phyloP scores from a whole-genome alignment of 2,329 filamentous ascomycete species.

The Aspergillus floridensis region DNA sequence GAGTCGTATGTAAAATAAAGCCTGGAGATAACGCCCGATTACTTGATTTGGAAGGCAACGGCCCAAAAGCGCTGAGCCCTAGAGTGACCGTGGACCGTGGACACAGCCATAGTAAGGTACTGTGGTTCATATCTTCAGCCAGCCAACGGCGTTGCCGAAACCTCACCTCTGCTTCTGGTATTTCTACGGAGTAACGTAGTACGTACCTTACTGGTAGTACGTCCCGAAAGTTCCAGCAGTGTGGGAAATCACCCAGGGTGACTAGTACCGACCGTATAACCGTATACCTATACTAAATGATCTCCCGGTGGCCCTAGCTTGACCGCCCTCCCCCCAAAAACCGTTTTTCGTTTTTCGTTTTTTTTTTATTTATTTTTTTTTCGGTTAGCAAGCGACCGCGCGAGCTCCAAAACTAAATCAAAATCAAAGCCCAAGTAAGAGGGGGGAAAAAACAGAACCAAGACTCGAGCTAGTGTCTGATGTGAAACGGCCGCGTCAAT shows the following conservation, averaged over 20 bases:
- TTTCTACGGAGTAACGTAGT: too few relatives aligned
- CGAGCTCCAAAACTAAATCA: too few relatives aligned
- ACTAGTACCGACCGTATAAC: neutral
- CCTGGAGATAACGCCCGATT: too few relatives aligned
- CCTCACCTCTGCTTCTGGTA: too few relatives aligned
- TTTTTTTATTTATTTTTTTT: neutral
- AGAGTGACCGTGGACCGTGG: too few relatives aligned
- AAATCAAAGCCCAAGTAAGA: too few relatives aligned
- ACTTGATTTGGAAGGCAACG: neutral
- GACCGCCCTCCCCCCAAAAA: neutral
- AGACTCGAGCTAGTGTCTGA: constrained; percentile 9
- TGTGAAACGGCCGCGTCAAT: constrained; percentile 16
- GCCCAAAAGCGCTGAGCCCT: neutral
- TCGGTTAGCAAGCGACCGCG: constrained; percentile 7
- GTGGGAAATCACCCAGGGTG: neutral
- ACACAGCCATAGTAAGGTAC: neutral
- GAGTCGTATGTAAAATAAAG: too few relatives aligned
- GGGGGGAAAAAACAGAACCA: neutral
- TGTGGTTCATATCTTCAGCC: neutral
- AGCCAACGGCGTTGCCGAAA: neutral
- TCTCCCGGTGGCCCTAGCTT: constrained; percentile 14
- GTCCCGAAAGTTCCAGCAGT: too few relatives aligned
- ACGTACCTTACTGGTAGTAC: too few relatives aligned
- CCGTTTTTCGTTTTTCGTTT: neutral
- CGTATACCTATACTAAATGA: neutral